These are phyloP conservation scores for Candida tibetensis DNA, from an alignment of 805 yeast species.

Conservation along the genomic window DNA sequence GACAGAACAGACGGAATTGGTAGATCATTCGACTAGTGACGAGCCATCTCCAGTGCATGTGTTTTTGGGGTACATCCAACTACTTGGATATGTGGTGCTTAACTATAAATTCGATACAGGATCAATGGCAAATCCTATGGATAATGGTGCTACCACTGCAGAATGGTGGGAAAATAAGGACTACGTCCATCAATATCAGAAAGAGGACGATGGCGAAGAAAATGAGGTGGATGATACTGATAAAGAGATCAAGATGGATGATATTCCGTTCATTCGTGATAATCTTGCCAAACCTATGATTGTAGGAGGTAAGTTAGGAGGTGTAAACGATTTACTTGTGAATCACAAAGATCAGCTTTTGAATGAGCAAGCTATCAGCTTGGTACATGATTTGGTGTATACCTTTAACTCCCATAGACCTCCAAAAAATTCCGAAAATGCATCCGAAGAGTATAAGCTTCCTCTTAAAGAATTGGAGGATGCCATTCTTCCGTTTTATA, in stretches of 20 bases:
- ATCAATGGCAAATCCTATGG: slow-evolving; percentile 8
- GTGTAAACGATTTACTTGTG: slow-evolving; percentile 31
- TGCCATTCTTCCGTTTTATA: slow-evolving; percentile 37
- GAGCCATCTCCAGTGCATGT: slow-evolving; percentile 13
- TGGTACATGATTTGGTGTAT: slow-evolving; percentile 35
- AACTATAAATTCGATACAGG: slow-evolving; percentile 32
- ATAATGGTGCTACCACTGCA: slow-evolving; percentile 2
- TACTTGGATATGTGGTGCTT: slow-evolving; percentile 38
- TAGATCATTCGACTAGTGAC: background rate
- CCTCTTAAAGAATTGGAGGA: slow-evolving; percentile 27
- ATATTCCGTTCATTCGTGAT: slow-evolving; percentile 22
- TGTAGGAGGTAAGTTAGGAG: slow-evolving; percentile 36
- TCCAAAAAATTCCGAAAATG: slow-evolving; percentile 4
- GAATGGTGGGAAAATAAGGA: slow-evolving; percentile 35
- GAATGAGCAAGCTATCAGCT: slow-evolving; percentile 17
- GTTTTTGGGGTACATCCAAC: slow-evolving; percentile 37
- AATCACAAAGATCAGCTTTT: slow-evolving; percentile 13
- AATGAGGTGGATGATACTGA: slow-evolving; percentile 23
- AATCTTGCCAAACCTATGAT: slow-evolving; percentile 17
- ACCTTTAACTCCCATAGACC: slow-evolving; percentile 25
- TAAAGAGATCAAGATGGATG: slow-evolving; percentile 20
- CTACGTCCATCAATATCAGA: slow-evolving; percentile 26
- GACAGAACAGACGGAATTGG: background rate
- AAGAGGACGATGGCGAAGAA: slow-evolving; percentile 11
- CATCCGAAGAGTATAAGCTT: slow-evolving; percentile 6